Base-by-base conservation (phyloP, 2,329 filamentous ascomycete species). In the Ophiocordyceps camponoti-saundersi region DNA sequence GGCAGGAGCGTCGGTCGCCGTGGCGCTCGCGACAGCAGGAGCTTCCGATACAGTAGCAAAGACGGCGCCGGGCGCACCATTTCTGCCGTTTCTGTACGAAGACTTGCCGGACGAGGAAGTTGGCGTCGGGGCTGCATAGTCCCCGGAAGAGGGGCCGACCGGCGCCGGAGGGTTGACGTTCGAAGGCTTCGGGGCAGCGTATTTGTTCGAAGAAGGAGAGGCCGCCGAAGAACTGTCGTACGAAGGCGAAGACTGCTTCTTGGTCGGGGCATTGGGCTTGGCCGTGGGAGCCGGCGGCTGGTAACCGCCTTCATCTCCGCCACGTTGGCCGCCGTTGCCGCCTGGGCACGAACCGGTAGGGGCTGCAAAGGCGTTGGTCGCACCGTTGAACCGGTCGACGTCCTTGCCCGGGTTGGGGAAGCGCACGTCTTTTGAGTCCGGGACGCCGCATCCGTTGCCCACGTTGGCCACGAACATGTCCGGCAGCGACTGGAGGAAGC, bases 401-500 rank as follows among this genome's bases (percentile, higher is more conserved):
- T 71, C 65, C 0, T 63, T 56, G 1, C 83, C 83, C 0, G 82
- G 75, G 45, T 77, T 60, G 15, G 81, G 79, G 63, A 80, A 86
- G 36, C 64, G 49, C 6, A 82, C 65, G 44, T 82, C 75, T 6
- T 64, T 57, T 20, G 63, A 60, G 44, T 72, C 65, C 0, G 55
- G 57, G 2, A 74, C 80, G 2, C 53, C 62, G 57, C 82, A 86
- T 0, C 57, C 60, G 18, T 73, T 70, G 2, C 60, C 63, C 6
- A 84, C 57, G 57, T 87, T 87, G 57, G 79, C 82, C 12, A 78
- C 65, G 52, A 86, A 85, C 63, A 88, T 75, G 26, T 75, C 64
- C 0, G 85, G 84, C 78, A 93, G 80, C 0, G 65, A 61, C 39
- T 75, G 59, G 51, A 81, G 74, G 52, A 75, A 75, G 2, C 68